Evolutionary conservation across 116 monocot genomes (phyloP), one percentile per base, ranked within the genome.

Genomic region (Papilionanthe hybrid): DNA sequence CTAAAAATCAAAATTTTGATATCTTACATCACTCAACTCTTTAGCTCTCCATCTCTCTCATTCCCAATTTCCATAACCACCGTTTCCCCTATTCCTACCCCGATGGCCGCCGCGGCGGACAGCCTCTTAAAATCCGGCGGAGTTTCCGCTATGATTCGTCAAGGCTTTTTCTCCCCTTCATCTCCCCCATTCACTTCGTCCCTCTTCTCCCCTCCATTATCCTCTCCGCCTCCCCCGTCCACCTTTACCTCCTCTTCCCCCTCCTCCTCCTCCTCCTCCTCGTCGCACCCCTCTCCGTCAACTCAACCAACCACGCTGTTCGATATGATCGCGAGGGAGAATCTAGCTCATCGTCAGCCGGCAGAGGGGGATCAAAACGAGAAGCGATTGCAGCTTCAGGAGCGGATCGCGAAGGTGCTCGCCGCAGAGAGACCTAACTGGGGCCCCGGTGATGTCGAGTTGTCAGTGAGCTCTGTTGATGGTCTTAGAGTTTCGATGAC

Each of bases 381-480:
- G 9, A 75, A 49, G 75, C 83, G 75, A 19, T 47, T 25, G 58
- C 27, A 57, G 58, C 58, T 84, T 60, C 84, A 86, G 74, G 75
- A 80, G 69, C 73, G 82, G 65, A 41, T 89, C 76, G 12, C 72
- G 6, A n/a, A 25, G 78, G 67, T 83, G 45, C 76, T 80, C 45
- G 28, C 56, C 32, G 69, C 42, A n/a, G 57, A 25, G 53, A 27
- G 72, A 9, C 9, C 78, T 9, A 13, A 37, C 79, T 83, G 72
- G 81, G 88, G 89, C 4, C 76, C 78, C 17, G 82, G 79, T 0
- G 91, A 93, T 55, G 91, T 91, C 8, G 76, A 82, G 76, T 87
- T 93, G 19, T 76, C 87, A 18, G 75, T 93, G 27, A 78, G 80
- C 84, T 80, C 87, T 55, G 8, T 19, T 15, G 91, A 87, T 47